Evolutionary conservation across 2,329 filamentous ascomycete genomes (phyloP).

Genomic region (Dactylellina haptotyla): DNA sequence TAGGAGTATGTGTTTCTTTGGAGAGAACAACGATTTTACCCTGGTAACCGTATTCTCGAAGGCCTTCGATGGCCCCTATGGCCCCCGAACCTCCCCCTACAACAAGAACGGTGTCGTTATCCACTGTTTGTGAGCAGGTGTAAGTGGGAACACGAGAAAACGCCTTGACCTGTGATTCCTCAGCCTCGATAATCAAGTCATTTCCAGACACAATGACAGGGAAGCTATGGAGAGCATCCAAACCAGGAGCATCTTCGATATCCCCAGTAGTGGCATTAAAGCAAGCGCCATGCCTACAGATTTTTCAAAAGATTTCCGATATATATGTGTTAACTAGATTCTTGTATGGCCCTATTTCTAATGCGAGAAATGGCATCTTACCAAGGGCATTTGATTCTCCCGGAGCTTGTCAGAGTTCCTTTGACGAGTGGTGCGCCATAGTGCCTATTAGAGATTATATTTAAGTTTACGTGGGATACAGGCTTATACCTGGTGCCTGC

Average conservation of each 20-base stretch:
- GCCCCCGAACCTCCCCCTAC: constrained; percentile 87
- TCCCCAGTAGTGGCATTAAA: constrained; percentile 91
- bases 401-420: constrained; percentile 82
- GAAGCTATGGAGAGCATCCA: constrained; percentile 86
- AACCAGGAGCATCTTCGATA: constrained; percentile 91
- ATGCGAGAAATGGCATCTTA: constrained; percentile 64
- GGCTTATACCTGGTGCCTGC: not conserved
- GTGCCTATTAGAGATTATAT: constrained; percentile 68
- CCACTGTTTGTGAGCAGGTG: constrained; percentile 73
- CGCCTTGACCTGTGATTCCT: constrained; percentile 79
- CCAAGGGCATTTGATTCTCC: constrained; percentile 92
- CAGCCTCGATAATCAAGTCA: constrained; percentile 82
- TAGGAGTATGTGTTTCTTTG: constrained; percentile 83
- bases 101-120: constrained; percentile 72
- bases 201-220: constrained; percentile 82
- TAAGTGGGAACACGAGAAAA: constrained; percentile 74
- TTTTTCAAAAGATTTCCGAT: not conserved
- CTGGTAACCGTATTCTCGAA: constrained; percentile 82
- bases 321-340: not conserved
- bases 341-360: not conserved
- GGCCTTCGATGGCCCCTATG: constrained; percentile 80
- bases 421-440: constrained; percentile 90
- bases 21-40: constrained; percentile 85
- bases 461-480: constrained; percentile 3
- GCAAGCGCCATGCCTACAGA: constrained; percentile 72